These are phyloP conservation scores for Fimicolochytrium jonesii DNA, from an alignment of 192 early-diverging fungal species.

Conservation along the genomic window DNA sequence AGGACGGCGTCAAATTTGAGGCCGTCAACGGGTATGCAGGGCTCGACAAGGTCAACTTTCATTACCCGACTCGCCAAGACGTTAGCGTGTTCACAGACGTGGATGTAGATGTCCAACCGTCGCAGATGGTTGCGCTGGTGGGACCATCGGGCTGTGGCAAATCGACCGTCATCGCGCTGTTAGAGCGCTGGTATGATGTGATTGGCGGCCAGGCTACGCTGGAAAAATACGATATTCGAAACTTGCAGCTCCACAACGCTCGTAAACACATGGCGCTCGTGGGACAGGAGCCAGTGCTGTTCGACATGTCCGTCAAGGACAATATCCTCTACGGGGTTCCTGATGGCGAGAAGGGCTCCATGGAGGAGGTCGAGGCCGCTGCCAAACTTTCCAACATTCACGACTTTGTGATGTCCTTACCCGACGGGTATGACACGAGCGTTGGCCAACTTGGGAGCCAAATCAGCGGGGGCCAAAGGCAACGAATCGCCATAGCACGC, in stretches of 20 bases:
- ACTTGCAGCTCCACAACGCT: constrained; percentile 54
- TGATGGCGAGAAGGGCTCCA: constrained; percentile 47
- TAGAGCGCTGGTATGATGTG: constrained; percentile 18
- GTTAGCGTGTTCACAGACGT: constrained; percentile 42
- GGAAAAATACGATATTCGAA: constrained; percentile 60
- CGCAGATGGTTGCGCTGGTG: constrained; percentile 63
- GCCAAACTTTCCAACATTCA: constrained; percentile 17
- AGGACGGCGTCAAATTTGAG: background rate
- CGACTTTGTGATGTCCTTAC: constrained; percentile 23
- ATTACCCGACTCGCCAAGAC: constrained; percentile 69
- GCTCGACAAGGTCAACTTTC: constrained; percentile 45
- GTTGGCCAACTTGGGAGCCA: constrained; percentile 25
- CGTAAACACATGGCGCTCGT: constrained; percentile 78
- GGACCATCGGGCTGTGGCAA: constrained; percentile 21
- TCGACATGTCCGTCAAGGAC: constrained; percentile 69
- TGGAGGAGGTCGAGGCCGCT: background rate
- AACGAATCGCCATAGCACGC: constrained; percentile 51
- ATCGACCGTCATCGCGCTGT: constrained; percentile 16
- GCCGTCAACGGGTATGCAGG: background rate
- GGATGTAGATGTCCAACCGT: constrained; percentile 45
- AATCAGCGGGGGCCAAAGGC: constrained; percentile 39
- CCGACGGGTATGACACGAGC: constrained; percentile 27
- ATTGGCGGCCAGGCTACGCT: constrained; percentile 40
- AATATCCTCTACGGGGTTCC: constrained; percentile 61
- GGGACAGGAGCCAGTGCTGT: constrained; percentile 84